A percentile compares a stretch with the other conserved stretches of the same genome.
Evolutionary conservation across 306 rosid genomes (phyloP).

Genomic region (Corylus heterophylla): DNA sequence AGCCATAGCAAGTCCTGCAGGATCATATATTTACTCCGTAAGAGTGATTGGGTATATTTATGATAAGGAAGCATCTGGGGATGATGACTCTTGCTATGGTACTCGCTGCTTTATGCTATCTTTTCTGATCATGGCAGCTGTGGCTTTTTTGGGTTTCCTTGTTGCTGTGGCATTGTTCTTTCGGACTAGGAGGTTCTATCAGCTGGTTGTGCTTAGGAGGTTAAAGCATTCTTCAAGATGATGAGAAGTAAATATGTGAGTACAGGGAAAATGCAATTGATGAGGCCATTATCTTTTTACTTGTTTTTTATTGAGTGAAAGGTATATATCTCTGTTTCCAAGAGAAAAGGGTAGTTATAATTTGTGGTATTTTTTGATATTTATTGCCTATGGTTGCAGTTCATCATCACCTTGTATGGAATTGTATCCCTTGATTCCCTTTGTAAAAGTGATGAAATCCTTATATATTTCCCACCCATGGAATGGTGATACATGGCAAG

Average conservation of each 20-base stretch:
- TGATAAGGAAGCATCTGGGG: slow-evolving; percentile 53
- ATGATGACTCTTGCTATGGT: slow-evolving; percentile 58
- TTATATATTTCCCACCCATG: too few species aligned
- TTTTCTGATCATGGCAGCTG: slow-evolving; percentile 68
- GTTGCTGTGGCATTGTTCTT: slow-evolving; percentile 60
- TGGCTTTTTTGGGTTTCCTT: slow-evolving; percentile 60
- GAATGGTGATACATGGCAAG: too few species aligned
- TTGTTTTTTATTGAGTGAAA: neutral
- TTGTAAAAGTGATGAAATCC: too few species aligned
- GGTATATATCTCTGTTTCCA: neutral
- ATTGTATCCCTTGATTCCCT: neutral
- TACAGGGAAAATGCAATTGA: neutral
- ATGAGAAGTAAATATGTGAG: neutral
- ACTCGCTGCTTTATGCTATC: slow-evolving; percentile 74
- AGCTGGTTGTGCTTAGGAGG: slow-evolving; percentile 50
- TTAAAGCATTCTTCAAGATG: slow-evolving; percentile 27
- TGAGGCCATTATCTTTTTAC: neutral
- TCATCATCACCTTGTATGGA: neutral
- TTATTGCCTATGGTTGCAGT: neutral
- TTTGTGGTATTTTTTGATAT: too few species aligned
- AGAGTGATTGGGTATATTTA: slow-evolving; percentile 78
- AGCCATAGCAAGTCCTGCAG: slow-evolving; percentile 77
- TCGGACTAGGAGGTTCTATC: slow-evolving; percentile 69
- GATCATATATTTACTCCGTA: slow-evolving; percentile 85
- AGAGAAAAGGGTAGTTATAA: neutral